Evolutionary conservation across 2,329 filamentous ascomycete genomes (phyloP).

Genomic region (Phialophora verrucosa): DNA sequence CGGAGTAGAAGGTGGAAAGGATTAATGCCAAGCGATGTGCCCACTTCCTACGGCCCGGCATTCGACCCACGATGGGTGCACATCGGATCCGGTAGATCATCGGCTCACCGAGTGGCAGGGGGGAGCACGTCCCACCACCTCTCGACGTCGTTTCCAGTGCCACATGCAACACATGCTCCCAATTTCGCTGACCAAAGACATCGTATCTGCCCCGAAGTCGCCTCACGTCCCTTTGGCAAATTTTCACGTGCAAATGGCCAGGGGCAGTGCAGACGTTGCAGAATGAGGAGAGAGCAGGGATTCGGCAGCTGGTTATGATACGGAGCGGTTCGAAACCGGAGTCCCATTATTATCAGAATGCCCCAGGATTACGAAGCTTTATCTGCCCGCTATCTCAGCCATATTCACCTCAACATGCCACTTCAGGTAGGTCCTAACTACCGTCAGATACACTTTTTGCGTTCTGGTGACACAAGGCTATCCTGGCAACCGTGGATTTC

Average conservation of each 20-base stretch:
- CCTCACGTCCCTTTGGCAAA: background rate
- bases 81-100: constrained; percentile 11
- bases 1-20: constrained; percentile 1
- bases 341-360: constrained; percentile 11
- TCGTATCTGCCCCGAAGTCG: background rate
- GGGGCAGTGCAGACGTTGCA: background rate
- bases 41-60: background rate
- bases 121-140: background rate
- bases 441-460: background rate
- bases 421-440: constrained; percentile 6
- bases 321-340: constrained; percentile 7
- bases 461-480: constrained; percentile 2
- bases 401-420: constrained; percentile 3
- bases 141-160: constrained; percentile 3
- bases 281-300: constrained; percentile 8
- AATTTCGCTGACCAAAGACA: constrained; percentile 12
- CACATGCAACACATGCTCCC: constrained; percentile 14
- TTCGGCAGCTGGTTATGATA: constrained; percentile 11
- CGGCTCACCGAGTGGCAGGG: constrained; percentile 2
- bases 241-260: constrained; percentile 22
- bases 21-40: constrained; percentile 14
- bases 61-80: constrained; percentile 6
- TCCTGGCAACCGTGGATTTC: constrained; percentile 1
- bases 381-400: constrained; percentile 16
- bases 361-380: constrained; percentile 17